Base-by-base conservation (phyloP, 2,329 filamentous ascomycete genomes). In the Metarhizium sp. region DNA sequence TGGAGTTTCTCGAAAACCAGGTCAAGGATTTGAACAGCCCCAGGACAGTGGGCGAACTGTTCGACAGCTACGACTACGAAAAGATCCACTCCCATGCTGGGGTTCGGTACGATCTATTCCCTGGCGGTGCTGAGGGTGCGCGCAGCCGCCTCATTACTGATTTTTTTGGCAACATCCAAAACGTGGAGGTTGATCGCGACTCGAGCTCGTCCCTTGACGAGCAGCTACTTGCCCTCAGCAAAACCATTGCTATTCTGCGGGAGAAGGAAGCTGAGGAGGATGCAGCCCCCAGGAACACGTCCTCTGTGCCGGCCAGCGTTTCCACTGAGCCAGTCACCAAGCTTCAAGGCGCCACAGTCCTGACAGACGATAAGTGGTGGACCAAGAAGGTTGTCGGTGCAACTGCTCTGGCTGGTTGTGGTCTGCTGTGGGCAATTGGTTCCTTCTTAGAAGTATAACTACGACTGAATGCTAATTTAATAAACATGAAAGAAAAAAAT, bases 151-250 rank as follows among this genome's bases (percentile, higher is more conserved):
- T 94, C 34, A 84, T 99, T 45, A 95, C 95, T 64, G 94, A 99
- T 69, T 99, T 99, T 73, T 97, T 99, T 60, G 94, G 94, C 29
- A 99, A 97, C 68, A 91, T 97, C 14, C 94, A 99, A 69, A 95
- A 92, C 62, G 92, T 99, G 3, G 94, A 97, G 71, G 84, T 97
- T 3, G 89, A 94, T 61, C 78, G 78, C 30, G 75, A 76, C 48
- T 77, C 80, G 56, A 80, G 79, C 57, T 72, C 75, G 54, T 80
- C 74, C 42, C 78, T 84, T 49, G 84, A 85, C 51, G 86, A 92
- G 62, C 91, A 96, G 63, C 72, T 96, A 58, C 73, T 88, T 38
- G 82, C 85, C n/a, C 78, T 96, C 50, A 88, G 88, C 66, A 79
- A 76, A 71, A 84, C 80, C 42, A 86, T 87, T 62, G 77, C 79